Conservation (phyloP, 129 eudicot genomes). For the Rutidosis leptorrhynchoides region DNA sequence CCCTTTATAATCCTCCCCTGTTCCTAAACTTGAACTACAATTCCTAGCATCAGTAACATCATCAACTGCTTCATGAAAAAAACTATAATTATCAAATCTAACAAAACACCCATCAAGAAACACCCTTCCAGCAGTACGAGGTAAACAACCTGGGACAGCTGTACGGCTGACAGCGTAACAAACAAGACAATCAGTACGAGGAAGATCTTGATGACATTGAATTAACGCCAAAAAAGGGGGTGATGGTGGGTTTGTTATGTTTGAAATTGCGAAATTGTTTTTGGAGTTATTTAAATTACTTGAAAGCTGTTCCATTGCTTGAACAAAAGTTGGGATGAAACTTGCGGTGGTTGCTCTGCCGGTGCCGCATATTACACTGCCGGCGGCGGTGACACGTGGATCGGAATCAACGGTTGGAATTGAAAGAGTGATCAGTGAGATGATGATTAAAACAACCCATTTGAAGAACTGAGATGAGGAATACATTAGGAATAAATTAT, state of each 20-base stretch:
- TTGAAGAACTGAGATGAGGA: background rate
- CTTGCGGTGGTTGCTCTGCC: conserved; percentile 32
- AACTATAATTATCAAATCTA: conserved; percentile 50
- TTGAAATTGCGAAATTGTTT: conserved; percentile 32
- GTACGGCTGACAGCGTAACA: conserved; percentile 85
- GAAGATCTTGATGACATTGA: conserved; percentile 54
- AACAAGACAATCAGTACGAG: conserved; percentile 62
- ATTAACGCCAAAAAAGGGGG: conserved; percentile 45
- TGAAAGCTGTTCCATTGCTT: conserved; percentile 52
- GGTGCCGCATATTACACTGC: conserved; percentile 40
- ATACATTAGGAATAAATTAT: background rate
- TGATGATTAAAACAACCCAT: conserved; percentile 10
- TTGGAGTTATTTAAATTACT: conserved; percentile 29
- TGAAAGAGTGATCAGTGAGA: conserved; percentile 5
- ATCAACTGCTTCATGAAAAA: conserved; percentile 43
- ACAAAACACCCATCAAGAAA: conserved; percentile 71
- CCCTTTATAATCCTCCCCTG: conserved; percentile 12
- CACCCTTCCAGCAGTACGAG: conserved; percentile 43
- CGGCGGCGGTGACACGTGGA: conserved; percentile 52
- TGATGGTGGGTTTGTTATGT: conserved; percentile 13
- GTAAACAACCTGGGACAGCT: conserved; percentile 64
- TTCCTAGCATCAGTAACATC: conserved; percentile 30
- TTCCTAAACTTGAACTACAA: conserved; percentile 32
- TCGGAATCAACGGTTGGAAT: conserved; percentile 35
- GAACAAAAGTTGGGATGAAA: conserved; percentile 51